Evolutionary conservation across 2,329 filamentous ascomycete genomes (phyloP).

Genomic region (Venturia asperata): DNA sequence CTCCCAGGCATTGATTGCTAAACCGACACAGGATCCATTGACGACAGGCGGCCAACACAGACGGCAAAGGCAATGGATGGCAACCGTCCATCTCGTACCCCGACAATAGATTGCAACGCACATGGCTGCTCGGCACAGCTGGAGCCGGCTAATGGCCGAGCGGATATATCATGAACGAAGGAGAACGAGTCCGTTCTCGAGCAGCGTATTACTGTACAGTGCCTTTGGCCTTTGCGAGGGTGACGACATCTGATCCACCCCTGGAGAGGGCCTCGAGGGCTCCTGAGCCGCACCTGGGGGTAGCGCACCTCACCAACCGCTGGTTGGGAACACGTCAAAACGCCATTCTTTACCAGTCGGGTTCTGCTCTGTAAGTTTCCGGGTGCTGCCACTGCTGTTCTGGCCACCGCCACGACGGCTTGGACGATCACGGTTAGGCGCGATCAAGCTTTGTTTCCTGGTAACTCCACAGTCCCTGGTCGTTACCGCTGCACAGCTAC

Average conservation of each 20-base stretch:
- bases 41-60: constrained; percentile 4
- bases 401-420: not conserved
- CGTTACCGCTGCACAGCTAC: constrained; percentile 1
- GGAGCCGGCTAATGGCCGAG: too few species aligned
- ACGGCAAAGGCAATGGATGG: not conserved
- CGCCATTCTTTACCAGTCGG: not conserved
- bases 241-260: constrained; percentile 4
- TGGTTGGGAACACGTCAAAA: not conserved
- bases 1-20: constrained; percentile 5
- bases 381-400: not conserved
- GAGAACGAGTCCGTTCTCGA: not conserved
- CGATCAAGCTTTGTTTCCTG: not conserved
- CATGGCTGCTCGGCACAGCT: not conserved
- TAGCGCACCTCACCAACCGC: too few species aligned
- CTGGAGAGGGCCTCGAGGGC: not conserved
- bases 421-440: not conserved
- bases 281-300: too few species aligned
- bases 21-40: constrained; percentile 2
- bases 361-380: not conserved
- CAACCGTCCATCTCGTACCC: too few species aligned
- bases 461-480: constrained; percentile 9
- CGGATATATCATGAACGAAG: not conserved
- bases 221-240: not conserved
- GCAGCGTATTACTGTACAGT: not conserved
- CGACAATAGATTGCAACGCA: too few species aligned